Evolutionary conservation across 2,329 filamentous ascomycete species (phyloP), one percentile per base, ranked within the genome.

Genomic region (Arachnopeziza araneosa): DNA sequence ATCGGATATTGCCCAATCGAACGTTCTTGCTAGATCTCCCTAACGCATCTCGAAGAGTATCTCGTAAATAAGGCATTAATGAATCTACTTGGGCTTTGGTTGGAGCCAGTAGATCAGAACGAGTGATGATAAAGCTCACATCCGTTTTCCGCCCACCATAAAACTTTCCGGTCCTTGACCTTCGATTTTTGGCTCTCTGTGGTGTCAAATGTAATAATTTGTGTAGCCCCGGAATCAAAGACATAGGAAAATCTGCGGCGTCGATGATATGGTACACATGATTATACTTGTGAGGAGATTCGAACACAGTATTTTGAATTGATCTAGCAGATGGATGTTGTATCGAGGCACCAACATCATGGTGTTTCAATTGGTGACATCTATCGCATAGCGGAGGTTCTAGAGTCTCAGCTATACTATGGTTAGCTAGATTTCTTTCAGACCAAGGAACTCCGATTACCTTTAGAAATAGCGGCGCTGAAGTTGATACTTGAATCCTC

Each of bases 191-290:
- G 0, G 90, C 89, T 59, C 93, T 87, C 57, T 95, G 79, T 8
- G 87, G 86, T 62, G 90, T 87, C 10, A 92, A 78, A 36, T 86
- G 80, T 1, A 97, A 79, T 0, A 91, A 78, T 8, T 83, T 78
- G 62, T 89, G 83, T 10, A 99, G 83, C 52, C 86, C 84, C 0
- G 91, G 90, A 3, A 98, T 80, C 17, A 99, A 76, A 1, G 95
- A 97, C 83, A 99, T 90, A 22, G 95, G 95, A 65, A 99, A 98
- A 74, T 99, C 95, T 62, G 93, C 95, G 2, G 95, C 93, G 71
- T 99, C 95, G 23, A 99, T 78, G 24, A 99, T 81, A 74, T 99
- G 95, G 72, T 98, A 99, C 63, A 99, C 87, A 74, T 97, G 91
- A 70, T 99, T 98, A 71, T 90, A 84, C 72, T 90, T 90, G 75